Evolutionary conservation across 495 filamentous ascomycete species (phyloP), one percentile per base, ranked within the genome.

Genomic region (Pseudomonodictys pantanalensis): DNA sequence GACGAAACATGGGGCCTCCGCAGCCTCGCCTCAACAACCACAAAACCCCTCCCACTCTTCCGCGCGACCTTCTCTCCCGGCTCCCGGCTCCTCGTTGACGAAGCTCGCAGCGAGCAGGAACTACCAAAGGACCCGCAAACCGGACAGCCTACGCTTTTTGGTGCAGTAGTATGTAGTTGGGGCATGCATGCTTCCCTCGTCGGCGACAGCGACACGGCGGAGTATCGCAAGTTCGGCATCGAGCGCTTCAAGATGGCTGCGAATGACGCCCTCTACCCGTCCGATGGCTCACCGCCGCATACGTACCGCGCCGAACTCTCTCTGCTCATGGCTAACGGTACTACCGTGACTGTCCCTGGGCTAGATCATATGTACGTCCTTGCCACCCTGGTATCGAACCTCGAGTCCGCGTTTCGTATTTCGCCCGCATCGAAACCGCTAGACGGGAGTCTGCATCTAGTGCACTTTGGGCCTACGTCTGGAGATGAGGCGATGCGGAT

Each of bases 131-230:
- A 54, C 42, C 66, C 58, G 24, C 15, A 39, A 10, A 56, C 28
- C 23, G 56, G 67, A 30, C 35, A 30, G 26, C 59, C 15, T 12
- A 56, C 28, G 18, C 44, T 70, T 25, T 79, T 83, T 63, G 90
- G 90, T n/a, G 86, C 86, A 11, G 87, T 96, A 28, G 91, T 96
- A 11, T 83, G 84, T 26, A 90, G 85, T 61, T 95, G 91, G 83
- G 92, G 87, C 32, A 81, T 96, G 56, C 92, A 97, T 69, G 89
- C 92, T 30, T 79, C 83, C 12, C 74, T 97, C 0, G 91, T 97
- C 23, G 91, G 88, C 38, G 89, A 95, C 72, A 90, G 86, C 69
- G 91, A 96, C 67, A 90, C 91, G 0, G 72, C 78, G 1, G 86
- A 82, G 48, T 91, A 90, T 66, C 86, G 91, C 52, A 80, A 78